Conservation (phyloP, 2,329 filamentous ascomycete species). For the Fusarium sp. region DNA sequence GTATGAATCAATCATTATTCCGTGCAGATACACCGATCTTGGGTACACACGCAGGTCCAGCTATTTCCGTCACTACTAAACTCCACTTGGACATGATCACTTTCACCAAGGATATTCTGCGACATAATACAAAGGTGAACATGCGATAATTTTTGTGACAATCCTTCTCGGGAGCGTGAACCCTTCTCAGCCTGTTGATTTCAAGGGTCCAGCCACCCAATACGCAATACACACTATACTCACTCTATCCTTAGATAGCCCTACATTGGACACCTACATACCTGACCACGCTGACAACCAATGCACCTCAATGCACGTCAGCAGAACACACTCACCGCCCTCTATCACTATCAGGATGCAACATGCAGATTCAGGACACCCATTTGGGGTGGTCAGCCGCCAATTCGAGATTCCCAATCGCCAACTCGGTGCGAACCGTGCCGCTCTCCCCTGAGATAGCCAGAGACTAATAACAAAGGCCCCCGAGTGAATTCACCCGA, state of each 20-base stretch:
- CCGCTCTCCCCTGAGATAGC: slow-evolving; percentile 22
- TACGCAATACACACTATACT: slow-evolving; percentile 3
- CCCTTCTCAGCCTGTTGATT: background rate
- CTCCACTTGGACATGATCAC: no score
- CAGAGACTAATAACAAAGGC: background rate
- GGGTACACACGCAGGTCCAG: no score
- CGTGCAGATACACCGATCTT: no score
- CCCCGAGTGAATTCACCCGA: slow-evolving; percentile 6
- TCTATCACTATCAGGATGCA: slow-evolving; percentile 21
- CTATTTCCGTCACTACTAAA: no score
- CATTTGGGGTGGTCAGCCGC: slow-evolving; percentile 1
- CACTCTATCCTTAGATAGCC: background rate
- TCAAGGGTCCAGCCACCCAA: slow-evolving; percentile 36
- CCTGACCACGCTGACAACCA: background rate
- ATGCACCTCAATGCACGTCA: slow-evolving; percentile 37
- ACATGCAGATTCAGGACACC: slow-evolving; percentile 27
- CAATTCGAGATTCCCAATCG: slow-evolving; percentile 1
- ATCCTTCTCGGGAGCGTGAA: background rate
- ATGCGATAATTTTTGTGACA: slow-evolving; percentile 7
- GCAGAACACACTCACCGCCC: slow-evolving; percentile 40
- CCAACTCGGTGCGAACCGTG: slow-evolving; percentile 30
- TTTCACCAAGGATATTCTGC: no score
- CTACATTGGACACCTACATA: background rate
- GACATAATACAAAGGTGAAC: no score
- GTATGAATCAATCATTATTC: no score